These are phyloP conservation scores for Aspergillus neotritici DNA, from an alignment of 2,329 filamentous ascomycete genomes.

Conservation along the genomic window DNA sequence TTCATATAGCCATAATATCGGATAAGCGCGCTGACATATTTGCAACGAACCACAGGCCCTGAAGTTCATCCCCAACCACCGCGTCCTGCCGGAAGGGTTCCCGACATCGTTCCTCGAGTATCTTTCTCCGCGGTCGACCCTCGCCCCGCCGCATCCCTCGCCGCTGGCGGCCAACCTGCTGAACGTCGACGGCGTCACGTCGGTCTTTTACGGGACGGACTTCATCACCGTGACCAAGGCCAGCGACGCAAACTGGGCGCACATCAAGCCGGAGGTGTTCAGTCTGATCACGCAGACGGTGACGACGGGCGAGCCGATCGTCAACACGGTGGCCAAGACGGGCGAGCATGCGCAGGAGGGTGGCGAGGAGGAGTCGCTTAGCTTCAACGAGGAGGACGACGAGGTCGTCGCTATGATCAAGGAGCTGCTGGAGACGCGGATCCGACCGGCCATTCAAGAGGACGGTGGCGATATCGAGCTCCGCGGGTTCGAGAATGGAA, in stretches of 20 bases:
- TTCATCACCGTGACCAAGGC: slow-evolving; percentile 97
- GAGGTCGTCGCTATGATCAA: slow-evolving; percentile 99
- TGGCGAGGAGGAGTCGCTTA: slow-evolving; percentile 61
- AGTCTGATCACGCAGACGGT: slow-evolving; percentile 90
- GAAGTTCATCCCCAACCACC: slow-evolving; percentile 91
- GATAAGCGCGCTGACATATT: too few species aligned
- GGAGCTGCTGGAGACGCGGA: slow-evolving; percentile 89
- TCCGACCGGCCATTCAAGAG: slow-evolving; percentile 92
- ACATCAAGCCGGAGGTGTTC: slow-evolving; percentile 93
- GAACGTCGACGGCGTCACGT: slow-evolving; percentile 89
- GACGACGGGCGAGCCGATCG: slow-evolving; percentile 74
- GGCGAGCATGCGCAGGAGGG: slow-evolving; percentile 46
- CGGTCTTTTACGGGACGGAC: slow-evolving; percentile 88
- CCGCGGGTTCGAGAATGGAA: slow-evolving; percentile 77
- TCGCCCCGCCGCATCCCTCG: slow-evolving; percentile 83
- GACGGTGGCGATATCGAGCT: slow-evolving; percentile 98
- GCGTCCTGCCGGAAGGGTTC: slow-evolving; percentile 70
- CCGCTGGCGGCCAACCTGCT: slow-evolving; percentile 85
- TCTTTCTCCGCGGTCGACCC: slow-evolving; percentile 77
- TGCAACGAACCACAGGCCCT: slow-evolving; percentile 48
- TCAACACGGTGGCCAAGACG: slow-evolving; percentile 63
- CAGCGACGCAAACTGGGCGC: slow-evolving; percentile 81
- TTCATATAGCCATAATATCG: neutral
- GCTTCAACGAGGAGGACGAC: slow-evolving; percentile 82
- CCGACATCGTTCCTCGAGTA: slow-evolving; percentile 83